Percentiles rank a stretch among this genome's conserved stretches.
Evolutionary conservation across 805 yeast species (phyloP).

Genomic region (Yamadazyma sp.): DNA sequence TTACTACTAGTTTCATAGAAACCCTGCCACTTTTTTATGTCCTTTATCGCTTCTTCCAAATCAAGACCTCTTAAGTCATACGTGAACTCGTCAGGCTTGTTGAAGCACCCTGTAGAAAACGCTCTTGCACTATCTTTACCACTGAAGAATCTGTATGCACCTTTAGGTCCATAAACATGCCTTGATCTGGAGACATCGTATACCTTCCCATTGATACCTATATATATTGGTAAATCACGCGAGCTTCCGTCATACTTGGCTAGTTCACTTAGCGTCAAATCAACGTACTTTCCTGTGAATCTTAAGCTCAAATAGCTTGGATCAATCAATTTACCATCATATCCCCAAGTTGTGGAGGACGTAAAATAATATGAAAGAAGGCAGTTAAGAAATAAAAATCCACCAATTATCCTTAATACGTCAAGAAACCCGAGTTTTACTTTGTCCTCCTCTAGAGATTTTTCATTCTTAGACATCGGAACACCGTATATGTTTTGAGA

Average conservation of each 20-base stretch:
- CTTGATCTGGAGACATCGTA: slow-evolving; percentile 59
- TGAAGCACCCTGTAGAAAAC: slow-evolving; percentile 68
- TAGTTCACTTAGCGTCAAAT: slow-evolving; percentile 47
- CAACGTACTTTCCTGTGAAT: slow-evolving; percentile 17
- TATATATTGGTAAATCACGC: slow-evolving; percentile 49
- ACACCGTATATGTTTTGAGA: too few species aligned
- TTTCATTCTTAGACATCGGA: not conserved
- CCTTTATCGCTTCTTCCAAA: slow-evolving; percentile 33
- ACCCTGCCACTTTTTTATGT: slow-evolving; percentile 51
- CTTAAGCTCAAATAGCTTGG: slow-evolving; percentile 38
- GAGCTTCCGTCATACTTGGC: slow-evolving; percentile 52
- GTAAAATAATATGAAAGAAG: slow-evolving; percentile 60
- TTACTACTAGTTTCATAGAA: slow-evolving; percentile 45
- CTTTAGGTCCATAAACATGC: slow-evolving; percentile 54
- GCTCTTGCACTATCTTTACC: slow-evolving; percentile 72
- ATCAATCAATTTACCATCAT: slow-evolving; percentile 50
- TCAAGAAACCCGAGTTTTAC: slow-evolving; percentile 36
- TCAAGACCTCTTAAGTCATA: slow-evolving; percentile 66
- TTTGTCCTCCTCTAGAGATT: not conserved
- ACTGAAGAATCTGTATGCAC: slow-evolving; percentile 52
- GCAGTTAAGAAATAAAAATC: slow-evolving; percentile 47
- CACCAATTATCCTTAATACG: slow-evolving; percentile 43
- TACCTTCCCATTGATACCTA: slow-evolving; percentile 60
- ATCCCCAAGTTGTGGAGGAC: slow-evolving; percentile 59
- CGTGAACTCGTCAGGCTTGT: slow-evolving; percentile 53